These are phyloP conservation scores for Eucalyptus shirleyi DNA, from an alignment of 345 rosid genomes.

Conservation along the genomic window DNA sequence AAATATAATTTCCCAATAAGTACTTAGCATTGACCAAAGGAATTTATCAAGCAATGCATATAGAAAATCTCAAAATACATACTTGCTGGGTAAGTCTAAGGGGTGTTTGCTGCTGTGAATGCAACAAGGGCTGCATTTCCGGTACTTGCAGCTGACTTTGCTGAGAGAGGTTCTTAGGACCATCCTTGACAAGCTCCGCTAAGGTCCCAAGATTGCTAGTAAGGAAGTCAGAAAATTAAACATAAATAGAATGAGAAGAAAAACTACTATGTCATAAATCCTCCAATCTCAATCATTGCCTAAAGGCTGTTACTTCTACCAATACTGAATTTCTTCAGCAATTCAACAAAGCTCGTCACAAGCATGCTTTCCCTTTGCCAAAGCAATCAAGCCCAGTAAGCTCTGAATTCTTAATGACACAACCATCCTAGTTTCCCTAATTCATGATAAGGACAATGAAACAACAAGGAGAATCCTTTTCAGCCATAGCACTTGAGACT, in stretches of 20 bases:
- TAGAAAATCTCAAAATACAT: not conserved
- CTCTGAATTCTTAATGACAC: not conserved
- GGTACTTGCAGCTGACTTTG: slow-evolving; percentile 56
- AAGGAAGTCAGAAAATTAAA: not conserved
- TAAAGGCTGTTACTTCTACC: not conserved
- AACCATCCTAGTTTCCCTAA: not conserved
- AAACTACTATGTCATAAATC: not conserved
- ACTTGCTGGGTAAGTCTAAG: slow-evolving; percentile 71
- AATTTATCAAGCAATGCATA: not conserved
- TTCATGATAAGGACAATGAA: not conserved
- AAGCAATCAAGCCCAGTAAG: not conserved
- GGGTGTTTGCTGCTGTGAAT: slow-evolving; percentile 53
- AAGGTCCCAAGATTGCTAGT: slow-evolving; percentile 49
- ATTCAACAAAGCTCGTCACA: not conserved
- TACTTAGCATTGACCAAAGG: not conserved
- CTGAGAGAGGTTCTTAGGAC: slow-evolving; percentile 31
- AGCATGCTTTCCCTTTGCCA: not conserved
- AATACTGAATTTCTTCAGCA: not conserved
- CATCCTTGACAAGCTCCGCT: slow-evolving; percentile 74
- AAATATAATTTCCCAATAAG: not conserved
- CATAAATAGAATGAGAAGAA: not conserved
- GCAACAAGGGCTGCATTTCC: slow-evolving; percentile 46
- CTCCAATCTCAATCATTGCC: not conserved
- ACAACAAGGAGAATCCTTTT: not conserved
- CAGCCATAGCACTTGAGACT: not conserved